Evolutionary conservation across 2,329 filamentous ascomycete genomes (phyloP).

Genomic region (Alternaria incomplexa): DNA sequence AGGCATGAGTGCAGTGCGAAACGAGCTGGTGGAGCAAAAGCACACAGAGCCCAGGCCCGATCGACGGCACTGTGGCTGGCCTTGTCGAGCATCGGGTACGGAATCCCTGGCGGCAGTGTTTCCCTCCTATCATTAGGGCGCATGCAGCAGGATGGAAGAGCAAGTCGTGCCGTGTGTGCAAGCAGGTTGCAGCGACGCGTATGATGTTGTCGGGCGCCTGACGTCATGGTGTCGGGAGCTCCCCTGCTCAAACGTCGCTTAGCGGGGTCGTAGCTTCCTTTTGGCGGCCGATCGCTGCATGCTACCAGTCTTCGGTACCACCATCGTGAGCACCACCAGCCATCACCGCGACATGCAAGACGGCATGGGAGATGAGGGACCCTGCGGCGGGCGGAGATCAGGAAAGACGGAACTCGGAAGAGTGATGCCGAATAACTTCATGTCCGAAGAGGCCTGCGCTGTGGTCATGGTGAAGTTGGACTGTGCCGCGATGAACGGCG

Average conservation of each 20-base stretch:
- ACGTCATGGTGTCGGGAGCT: constrained; percentile 11
- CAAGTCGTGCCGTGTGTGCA: constrained; percentile 19
- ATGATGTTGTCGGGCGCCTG: constrained; percentile 4
- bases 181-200: constrained; percentile 13
- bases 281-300: constrained; percentile 16
- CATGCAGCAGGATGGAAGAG: constrained; percentile 30
- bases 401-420: constrained; percentile 5
- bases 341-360: background rate
- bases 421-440: constrained; percentile 4
- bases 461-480: background rate
- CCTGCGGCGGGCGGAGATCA: constrained; percentile 14
- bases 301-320: constrained; percentile 11
- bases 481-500: constrained; percentile 4
- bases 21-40: constrained; percentile 11
- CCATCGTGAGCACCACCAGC: constrained; percentile 5
- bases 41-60: constrained; percentile 33
- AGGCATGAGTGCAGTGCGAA: background rate
- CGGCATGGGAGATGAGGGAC: constrained; percentile 4
- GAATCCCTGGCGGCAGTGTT: constrained; percentile 19
- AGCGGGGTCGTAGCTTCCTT: constrained; percentile 11
- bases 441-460: background rate
- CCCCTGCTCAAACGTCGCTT: constrained; percentile 20
- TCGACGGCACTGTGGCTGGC: constrained; percentile 33
- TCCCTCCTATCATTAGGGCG: constrained; percentile 26
- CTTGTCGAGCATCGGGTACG: constrained; percentile 27